Evolutionary conservation across 805 yeast species (phyloP), one percentile per base, ranked within the genome.

Genomic region (Hanseniaspora vineae): DNA sequence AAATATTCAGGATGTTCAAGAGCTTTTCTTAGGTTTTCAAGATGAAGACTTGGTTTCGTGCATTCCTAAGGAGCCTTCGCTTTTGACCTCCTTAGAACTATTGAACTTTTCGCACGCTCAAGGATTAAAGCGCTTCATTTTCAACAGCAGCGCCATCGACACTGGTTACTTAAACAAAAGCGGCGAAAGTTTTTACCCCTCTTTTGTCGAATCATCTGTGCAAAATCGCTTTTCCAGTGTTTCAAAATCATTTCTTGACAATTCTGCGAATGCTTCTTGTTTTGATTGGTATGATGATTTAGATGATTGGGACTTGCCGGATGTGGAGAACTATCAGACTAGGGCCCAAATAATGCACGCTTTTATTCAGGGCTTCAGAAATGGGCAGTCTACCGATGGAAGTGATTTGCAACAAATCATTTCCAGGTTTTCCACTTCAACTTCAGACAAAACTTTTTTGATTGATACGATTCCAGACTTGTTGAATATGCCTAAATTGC

Each of bases 31-130:
- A 5, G 58, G 70, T 0, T 66, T 87, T 2, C 77, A 74, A 45
- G 87, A 82, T 49, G 65, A 69, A 2, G 95, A 87, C 58, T 61
- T 84, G 39, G 58, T 75, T 5, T 70, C 71, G 53, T 94, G 94
- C 0, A 61, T 84, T 10, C 86, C 89, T 0, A 71, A 74, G 13
- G 67, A 71, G 18, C 73, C 82, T 1, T 66, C 78, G 0, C 55
- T 86, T 6, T 67, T 68, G 0, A 71, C 71, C 50, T 81, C 84
- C 0, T 52, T 80, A 11, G 57, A 64, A 8, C 62, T 71, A 15
- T 57, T 77, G 1, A 61, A 64, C 12, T 53, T 61, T 19, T 56
- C 60, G 2, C 58, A 59, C 1, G 55, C 59, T 3, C 57, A 67
- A 19, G 8, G n/a, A 29, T 6, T 42, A 39, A 8, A 42, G 52